Percentiles rank a stretch among this genome's conserved stretches.
These are phyloP conservation scores for Sabuloglossum arenarium DNA, from an alignment of 495 filamentous ascomycete genomes.

Conservation along the genomic window DNA sequence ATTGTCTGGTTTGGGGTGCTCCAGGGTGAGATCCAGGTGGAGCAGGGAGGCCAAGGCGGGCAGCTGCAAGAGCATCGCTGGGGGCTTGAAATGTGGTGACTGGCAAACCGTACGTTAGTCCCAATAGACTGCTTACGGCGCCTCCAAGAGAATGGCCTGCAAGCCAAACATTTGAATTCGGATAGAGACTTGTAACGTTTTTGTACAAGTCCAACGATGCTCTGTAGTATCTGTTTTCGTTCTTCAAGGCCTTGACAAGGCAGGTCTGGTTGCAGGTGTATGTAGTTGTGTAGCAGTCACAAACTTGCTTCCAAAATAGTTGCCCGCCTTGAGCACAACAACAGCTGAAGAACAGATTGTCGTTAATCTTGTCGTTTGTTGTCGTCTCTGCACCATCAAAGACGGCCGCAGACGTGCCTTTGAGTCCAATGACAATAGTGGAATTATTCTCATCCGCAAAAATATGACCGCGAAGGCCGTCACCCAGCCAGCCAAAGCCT, in stretches of 20 bases:
- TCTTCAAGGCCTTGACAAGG: slow-evolving; percentile 45
- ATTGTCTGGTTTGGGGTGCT: slow-evolving; percentile 43
- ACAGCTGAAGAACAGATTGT: slow-evolving; percentile 94
- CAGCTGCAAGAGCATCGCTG: slow-evolving; percentile 70
- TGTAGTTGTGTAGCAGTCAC: slow-evolving; percentile 65
- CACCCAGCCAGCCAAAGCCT: slow-evolving; percentile 75
- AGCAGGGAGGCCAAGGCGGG: slow-evolving; percentile 64
- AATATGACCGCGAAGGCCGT: slow-evolving; percentile 82
- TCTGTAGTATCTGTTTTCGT: slow-evolving; percentile 79
- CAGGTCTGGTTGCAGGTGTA: slow-evolving; percentile 87
- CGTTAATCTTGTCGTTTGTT: slow-evolving; percentile 92
- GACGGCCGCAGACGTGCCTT: slow-evolving; percentile 75
- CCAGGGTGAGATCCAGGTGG: slow-evolving; percentile 57
- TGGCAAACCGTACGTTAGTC: slow-evolving; percentile 75
- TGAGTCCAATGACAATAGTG: slow-evolving; percentile 79
- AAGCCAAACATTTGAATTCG: slow-evolving; percentile 69
- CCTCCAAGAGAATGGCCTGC: slow-evolving; percentile 82
- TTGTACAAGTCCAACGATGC: slow-evolving; percentile 71
- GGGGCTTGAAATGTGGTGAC: slow-evolving; percentile 79
- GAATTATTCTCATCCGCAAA: slow-evolving; percentile 69
- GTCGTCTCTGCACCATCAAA: slow-evolving; percentile 92
- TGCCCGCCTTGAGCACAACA: slow-evolving; percentile 88
- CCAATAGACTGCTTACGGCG: slow-evolving; percentile 63
- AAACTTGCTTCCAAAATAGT: slow-evolving; percentile 67
- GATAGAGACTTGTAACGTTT: slow-evolving; percentile 81